Conservation (phyloP, 305 asterid species). For the Fraxinus albicans region DNA sequence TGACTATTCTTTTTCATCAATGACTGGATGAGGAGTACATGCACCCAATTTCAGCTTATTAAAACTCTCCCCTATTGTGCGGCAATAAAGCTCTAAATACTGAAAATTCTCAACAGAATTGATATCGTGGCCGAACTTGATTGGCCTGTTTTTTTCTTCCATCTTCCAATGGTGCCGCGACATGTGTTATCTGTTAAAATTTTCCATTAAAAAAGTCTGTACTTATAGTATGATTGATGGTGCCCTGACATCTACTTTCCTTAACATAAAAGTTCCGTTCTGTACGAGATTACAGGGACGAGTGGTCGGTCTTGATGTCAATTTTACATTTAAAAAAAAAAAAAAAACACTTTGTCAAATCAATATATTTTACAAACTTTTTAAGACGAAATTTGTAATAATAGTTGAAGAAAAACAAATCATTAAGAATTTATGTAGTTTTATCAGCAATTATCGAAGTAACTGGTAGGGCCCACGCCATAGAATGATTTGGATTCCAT, state of each 20-base stretch:
- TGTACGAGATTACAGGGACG: neutral
- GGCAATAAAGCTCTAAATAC: too few relatives aligned
- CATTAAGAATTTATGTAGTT: neutral
- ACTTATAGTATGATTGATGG: neutral
- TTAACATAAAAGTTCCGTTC: too few relatives aligned
- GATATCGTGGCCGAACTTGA: too few relatives aligned
- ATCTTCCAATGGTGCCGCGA: too few relatives aligned
- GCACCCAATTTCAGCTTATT: conserved; percentile 26
- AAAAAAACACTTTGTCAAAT: conserved; percentile 9
- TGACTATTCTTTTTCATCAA: conserved; percentile 30
- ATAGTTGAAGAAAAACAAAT: too few relatives aligned
- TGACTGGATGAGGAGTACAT: conserved; percentile 23
- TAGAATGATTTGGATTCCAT: conserved; percentile 24
- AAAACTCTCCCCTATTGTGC: neutral
- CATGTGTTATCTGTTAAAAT: too few relatives aligned
- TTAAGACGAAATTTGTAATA: too few relatives aligned
- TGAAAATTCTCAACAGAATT: too few relatives aligned
- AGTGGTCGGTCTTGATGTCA: neutral
- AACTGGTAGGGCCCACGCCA: conserved; percentile 4
- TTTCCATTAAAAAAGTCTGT: too few relatives aligned
- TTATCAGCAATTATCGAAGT: neutral
- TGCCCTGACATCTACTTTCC: neutral
- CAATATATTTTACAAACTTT: too few relatives aligned
- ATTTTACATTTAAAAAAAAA: too few relatives aligned
- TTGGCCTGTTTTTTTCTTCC: too few relatives aligned